These are phyloP conservation scores for Panellus pusillus DNA, from an alignment of 768 basidiomycete species.

Conservation along the genomic window DNA sequence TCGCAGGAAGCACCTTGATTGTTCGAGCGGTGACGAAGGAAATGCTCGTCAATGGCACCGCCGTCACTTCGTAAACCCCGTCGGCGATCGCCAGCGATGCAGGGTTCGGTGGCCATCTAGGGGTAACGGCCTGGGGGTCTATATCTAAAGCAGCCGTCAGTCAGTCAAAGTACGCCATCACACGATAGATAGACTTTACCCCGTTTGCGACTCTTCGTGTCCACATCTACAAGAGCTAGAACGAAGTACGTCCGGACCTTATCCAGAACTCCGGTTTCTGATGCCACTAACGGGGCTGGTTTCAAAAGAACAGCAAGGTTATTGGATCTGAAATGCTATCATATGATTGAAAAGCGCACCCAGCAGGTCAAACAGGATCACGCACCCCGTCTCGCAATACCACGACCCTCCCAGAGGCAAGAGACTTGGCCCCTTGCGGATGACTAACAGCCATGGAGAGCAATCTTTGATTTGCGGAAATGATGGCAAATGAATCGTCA, in stretches of 20 bases:
- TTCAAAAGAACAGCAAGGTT: constrained; percentile 74
- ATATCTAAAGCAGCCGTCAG: constrained; percentile 44
- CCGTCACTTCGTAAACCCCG: constrained; percentile 63
- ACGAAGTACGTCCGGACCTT: constrained; percentile 63
- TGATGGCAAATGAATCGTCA: constrained; percentile 63
- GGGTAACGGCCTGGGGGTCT: constrained; percentile 58
- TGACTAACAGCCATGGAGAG: constrained; percentile 58
- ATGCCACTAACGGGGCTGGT: constrained; percentile 48
- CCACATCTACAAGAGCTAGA: constrained; percentile 67
- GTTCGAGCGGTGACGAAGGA: constrained; percentile 66
- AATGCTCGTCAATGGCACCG: constrained; percentile 72
- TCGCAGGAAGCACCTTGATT: constrained; percentile 57
- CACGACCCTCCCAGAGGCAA: constrained; percentile 77
- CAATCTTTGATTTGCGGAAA: constrained; percentile 61
- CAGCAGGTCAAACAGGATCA: background rate
- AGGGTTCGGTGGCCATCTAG: constrained; percentile 73
- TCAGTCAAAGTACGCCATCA: background rate
- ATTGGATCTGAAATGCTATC: constrained; percentile 74
- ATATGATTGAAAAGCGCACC: background rate
- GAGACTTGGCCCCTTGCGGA: constrained; percentile 64
- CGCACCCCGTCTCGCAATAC: constrained; percentile 80
- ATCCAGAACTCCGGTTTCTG: constrained; percentile 44
- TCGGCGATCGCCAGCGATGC: constrained; percentile 46
- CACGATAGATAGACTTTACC: constrained; percentile 38
- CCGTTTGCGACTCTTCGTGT: constrained; percentile 53